Evolutionary conservation across 2,329 filamentous ascomycete genomes (phyloP).

Genomic region (Talaromyces sp.): DNA sequence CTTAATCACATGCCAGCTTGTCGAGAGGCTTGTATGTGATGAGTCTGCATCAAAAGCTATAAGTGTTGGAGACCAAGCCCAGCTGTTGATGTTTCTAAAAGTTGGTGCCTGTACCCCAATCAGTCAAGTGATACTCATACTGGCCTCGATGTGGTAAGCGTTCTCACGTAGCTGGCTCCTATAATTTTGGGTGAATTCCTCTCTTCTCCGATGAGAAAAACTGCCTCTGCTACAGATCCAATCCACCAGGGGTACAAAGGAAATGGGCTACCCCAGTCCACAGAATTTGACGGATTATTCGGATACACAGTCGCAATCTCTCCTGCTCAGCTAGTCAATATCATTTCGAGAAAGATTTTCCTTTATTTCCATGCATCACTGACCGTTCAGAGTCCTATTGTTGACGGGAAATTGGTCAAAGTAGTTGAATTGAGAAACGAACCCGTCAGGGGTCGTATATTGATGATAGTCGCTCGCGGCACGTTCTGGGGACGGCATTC

Average conservation of each 20-base stretch:
- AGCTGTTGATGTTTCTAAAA: conserved; percentile 18
- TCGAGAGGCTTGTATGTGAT: not conserved
- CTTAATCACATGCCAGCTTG: conserved; percentile 4
- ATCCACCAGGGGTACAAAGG: conserved; percentile 52
- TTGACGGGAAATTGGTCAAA: conserved; percentile 38
- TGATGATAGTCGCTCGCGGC: conserved; percentile 37
- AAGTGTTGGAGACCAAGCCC: conserved; percentile 16
- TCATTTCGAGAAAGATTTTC: conserved; percentile 14
- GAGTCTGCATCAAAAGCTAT: conserved; percentile 6
- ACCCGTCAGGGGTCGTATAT: conserved; percentile 37
- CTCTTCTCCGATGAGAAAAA: conserved; percentile 59
- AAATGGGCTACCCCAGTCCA: conserved; percentile 33
- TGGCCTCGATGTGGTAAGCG: not conserved
- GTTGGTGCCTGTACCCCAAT: conserved; percentile 14
- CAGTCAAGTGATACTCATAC: not conserved
- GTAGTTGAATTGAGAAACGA: conserved; percentile 38
- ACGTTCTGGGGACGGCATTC: conserved; percentile 23
- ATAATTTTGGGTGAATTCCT: conserved; percentile 42
- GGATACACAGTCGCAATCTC: conserved; percentile 20
- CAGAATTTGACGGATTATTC: conserved; percentile 46
- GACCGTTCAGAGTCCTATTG: conserved; percentile 30
- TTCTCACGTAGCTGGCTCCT: not conserved
- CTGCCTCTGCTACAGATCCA: conserved; percentile 52
- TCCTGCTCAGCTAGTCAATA: conserved; percentile 26
- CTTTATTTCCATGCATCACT: conserved; percentile 14